These are phyloP conservation scores for Leccinum longicurvipes DNA, from an alignment of 768 basidiomycete species.

Conservation along the genomic window DNA sequence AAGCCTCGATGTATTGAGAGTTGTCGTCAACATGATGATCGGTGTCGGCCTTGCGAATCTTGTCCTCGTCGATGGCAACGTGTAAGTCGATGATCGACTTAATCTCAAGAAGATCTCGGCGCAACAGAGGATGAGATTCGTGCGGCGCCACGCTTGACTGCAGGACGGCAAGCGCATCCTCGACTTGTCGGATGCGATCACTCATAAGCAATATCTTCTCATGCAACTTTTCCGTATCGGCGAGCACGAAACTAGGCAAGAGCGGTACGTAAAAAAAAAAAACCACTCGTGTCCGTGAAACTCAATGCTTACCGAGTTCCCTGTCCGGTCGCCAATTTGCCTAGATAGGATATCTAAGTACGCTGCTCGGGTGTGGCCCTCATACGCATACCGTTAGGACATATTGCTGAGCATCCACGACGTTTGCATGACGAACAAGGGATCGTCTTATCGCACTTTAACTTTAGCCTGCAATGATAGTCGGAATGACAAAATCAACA, in stretches of 20 bases:
- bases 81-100: slow-evolving; percentile 71
- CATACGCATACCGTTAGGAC: slow-evolving; percentile 52
- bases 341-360: slow-evolving; percentile 13
- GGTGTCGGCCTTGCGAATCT: slow-evolving; percentile 28
- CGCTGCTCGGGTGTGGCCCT: background rate
- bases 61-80: slow-evolving; percentile 48
- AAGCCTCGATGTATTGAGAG: slow-evolving; percentile 60
- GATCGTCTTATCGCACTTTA: slow-evolving; percentile 74
- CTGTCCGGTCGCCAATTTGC: slow-evolving; percentile 72
- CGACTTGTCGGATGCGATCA: slow-evolving; percentile 67
- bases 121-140: slow-evolving; percentile 59
- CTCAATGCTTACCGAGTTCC: slow-evolving; percentile 59
- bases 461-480: slow-evolving; percentile 46
- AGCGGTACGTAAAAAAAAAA: background rate
- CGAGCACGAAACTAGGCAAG: slow-evolving; percentile 57
- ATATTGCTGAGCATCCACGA: slow-evolving; percentile 73
- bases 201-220: slow-evolving; percentile 66
- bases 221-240: slow-evolving; percentile 68
- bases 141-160: slow-evolving; percentile 43
- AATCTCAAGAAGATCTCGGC: slow-evolving; percentile 57
- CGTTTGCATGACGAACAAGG: slow-evolving; percentile 60
- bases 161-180: slow-evolving; percentile 59
- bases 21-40: slow-evolving; percentile 32
- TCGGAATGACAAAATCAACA: background rate
- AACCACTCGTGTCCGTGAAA: background rate